Evolutionary conservation across 495 filamentous ascomycete species (phyloP).

Genomic region (Podospora pseudopauciseta): DNA sequence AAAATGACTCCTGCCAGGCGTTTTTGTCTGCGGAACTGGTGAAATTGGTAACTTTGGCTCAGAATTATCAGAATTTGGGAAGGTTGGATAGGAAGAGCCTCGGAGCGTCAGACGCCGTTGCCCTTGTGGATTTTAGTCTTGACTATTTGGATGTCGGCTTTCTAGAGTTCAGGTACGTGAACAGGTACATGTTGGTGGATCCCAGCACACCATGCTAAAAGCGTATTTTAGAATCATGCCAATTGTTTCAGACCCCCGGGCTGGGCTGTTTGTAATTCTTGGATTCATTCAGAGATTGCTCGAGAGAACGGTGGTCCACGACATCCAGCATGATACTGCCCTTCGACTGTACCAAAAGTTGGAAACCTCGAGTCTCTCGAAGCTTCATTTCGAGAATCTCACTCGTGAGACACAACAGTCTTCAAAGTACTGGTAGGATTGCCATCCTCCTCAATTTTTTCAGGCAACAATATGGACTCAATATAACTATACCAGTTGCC

Average conservation of each 20-base stretch:
- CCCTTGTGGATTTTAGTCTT: not conserved
- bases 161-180: not conserved
- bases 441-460: not conserved
- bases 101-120: not conserved
- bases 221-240: not conserved
- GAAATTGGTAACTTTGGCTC: not conserved
- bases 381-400: not conserved
- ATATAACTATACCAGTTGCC: not conserved
- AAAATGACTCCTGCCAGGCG: not conserved
- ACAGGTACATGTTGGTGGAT: not conserved
- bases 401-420: not conserved
- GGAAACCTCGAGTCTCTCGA: not conserved
- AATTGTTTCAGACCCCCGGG: not conserved
- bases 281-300: not conserved
- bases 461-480: not conserved
- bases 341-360: not conserved
- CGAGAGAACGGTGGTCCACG: not conserved
- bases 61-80: not conserved
- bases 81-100: not conserved
- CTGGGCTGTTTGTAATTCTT: not conserved
- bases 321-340: not conserved
- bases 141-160: not conserved
- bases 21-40: not conserved
- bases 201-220: not conserved
- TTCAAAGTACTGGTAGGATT: not conserved